Evolutionary conservation across 2,329 filamentous ascomycete genomes (phyloP), one percentile per base, ranked within the genome.

Genomic region (Moelleriella libera): DNA sequence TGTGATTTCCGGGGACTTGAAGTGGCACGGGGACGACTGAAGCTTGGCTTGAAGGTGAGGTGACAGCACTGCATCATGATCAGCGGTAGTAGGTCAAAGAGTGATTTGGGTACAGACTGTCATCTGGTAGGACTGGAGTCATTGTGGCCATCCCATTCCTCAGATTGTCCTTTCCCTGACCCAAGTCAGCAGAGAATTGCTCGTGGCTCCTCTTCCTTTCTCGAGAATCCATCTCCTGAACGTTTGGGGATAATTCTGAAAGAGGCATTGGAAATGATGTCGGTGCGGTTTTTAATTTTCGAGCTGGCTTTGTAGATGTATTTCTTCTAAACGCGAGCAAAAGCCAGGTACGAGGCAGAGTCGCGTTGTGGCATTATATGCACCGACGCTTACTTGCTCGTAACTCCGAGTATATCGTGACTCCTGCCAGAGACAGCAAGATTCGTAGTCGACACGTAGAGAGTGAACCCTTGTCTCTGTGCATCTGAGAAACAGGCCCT

Each of bases 1-100:
- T 28, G 65, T 68, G n/a, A 70, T 59, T 6, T 61, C 57, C 34
- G 62, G 57, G 9, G 63, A 65, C 47, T 50, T 55, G 14, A 53
- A 49, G 30, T 12, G 43, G 37, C n/a, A 34, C 1, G 58, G 54
- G 5, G 62, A 55, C 45, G 61, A 58, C 45, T 63, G 56, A 40
- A 55, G 60, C 30, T 49, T 43, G 29, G 47, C 14, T 43, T 51
- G 43, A 12, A 12, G 2, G 12, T 37, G 32, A 37, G 32, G 12
- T 37, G 32, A 21, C 21, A 21, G 21, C 21, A 21, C 21, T 21
- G 21, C 21, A 21, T 21, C 21, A 21, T 21, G 21, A 21, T 21
- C 21, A 21, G 21, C 21, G 21, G 21, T 21, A 21, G 21, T 3
- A 21, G 2, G 21, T 21, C 21, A 21, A 21, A 21, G 21, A 21